Percentiles rank a stretch among this genome's conserved stretches.
phyloP scores from a whole-genome alignment of 2,329 filamentous ascomycete species.

The Alternaria longipes region DNA sequence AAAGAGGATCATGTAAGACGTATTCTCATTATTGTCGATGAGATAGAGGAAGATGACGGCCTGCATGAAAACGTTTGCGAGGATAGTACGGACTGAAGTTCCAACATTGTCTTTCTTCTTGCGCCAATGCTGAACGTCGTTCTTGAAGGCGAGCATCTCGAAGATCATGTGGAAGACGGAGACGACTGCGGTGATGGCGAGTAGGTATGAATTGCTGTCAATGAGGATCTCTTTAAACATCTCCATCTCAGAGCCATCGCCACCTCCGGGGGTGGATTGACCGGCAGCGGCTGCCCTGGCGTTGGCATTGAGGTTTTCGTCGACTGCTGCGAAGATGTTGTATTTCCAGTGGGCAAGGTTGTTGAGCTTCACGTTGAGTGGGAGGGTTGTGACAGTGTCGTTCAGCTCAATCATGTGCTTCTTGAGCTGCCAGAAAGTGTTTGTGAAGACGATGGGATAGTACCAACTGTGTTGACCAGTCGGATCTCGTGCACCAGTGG shows the following conservation, averaged over 20 bases:
- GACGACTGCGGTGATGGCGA: conserved; percentile 84
- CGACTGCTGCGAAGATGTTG: conserved; percentile 81
- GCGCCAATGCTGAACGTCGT: conserved; percentile 95
- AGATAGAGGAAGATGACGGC: conserved; percentile 94
- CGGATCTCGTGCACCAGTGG: conserved; percentile 80
- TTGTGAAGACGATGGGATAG: conserved; percentile 86
- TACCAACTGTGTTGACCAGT: conserved; percentile 94
- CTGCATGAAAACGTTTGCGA: conserved; percentile 99
- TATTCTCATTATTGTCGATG: conserved; percentile 96
- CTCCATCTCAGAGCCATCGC: conserved; percentile 93
- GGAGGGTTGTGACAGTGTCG: conserved; percentile 82
- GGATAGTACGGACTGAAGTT: conserved; percentile 92
- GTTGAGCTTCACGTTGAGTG: conserved; percentile 82
- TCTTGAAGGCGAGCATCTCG: conserved; percentile 95
- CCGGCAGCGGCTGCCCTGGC: conserved; percentile 79
- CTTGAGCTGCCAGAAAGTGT: conserved; percentile 96
- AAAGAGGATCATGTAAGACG: conserved; percentile 98
- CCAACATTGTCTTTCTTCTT: conserved; percentile 99
- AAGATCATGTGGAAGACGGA: conserved; percentile 93
- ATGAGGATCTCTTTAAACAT: conserved; percentile 96
- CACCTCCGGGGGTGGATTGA: conserved; percentile 74
- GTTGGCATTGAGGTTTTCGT: conserved; percentile 85
- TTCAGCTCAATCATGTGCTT: conserved; percentile 93
- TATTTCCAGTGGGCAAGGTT: conserved; percentile 91
- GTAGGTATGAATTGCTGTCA: conserved; percentile 91